Evolutionary conservation across 371 early-diverging fungal genomes (phyloP), one percentile per base, ranked within the genome.

Genomic region (Mucor irregularis): DNA sequence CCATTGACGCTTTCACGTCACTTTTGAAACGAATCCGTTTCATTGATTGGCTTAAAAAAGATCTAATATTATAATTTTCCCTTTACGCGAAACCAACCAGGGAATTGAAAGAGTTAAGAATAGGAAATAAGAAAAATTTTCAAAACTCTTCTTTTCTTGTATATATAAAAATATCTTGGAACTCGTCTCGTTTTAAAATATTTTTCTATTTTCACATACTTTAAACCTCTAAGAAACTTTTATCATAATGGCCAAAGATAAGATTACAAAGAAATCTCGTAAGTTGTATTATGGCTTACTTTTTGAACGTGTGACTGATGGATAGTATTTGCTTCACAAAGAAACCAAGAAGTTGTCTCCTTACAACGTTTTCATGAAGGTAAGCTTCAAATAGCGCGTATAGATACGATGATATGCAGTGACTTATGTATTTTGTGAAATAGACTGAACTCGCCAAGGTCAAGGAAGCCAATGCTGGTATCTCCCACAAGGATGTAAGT

Each of bases 351-450:
- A 81, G 69, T 61, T 82, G 63, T 74, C 85, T 25, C 82, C 85
- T 33, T 88, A 88, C 64, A 89, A 87, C 73, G 69, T 71, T 53
- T 88, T 81, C 64, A 87, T 88, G 86, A 86, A 85, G 74, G 78
- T 78, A 58, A 66, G 24, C 13, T n/a, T n/a, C 14, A 8, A 17
- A 25, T 56, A 14, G n/a, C n/a, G n/a, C n/a, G n/a, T n/a, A n/a
- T n/a, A n/a, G 9, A 45, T 43, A 30, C 21, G 9, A 39, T 39
- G 21, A 39, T 22, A 21, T 21, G n/a, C 21, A 14, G 14, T 10
- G 8, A 21, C 11, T 21, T 14, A 8, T 21, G 9, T 4, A 7
- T 39, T 21, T 39, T 43, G 34, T 35, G 3, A 8, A 26, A 28
- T 65, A 78, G 77, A 70, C 75, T 40, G 85, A 88, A 64, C 82